phyloP scores from a whole-genome alignment of 1,284 basidiomycete species.

The Naganishia albida region DNA sequence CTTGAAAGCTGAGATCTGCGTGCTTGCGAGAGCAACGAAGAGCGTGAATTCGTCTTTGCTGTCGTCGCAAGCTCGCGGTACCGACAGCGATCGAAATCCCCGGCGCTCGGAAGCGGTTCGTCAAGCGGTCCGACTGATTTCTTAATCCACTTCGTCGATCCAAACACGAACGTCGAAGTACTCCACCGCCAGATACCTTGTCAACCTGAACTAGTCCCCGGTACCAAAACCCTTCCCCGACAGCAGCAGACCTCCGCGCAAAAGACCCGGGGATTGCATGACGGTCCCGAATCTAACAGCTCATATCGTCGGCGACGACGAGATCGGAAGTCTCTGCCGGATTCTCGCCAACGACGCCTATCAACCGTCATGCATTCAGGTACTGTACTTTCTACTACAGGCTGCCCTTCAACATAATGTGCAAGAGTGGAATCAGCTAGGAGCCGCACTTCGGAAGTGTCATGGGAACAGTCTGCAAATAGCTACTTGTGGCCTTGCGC shows the following conservation, averaged over 20 bases:
- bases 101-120: no score
- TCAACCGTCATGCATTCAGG: constrained; percentile 9
- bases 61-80: not conserved
- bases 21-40: no score
- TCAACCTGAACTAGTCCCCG: no score
- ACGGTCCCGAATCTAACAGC: not conserved
- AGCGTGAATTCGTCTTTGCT: no score
- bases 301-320: not conserved
- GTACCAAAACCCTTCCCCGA: no score
- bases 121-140: no score
- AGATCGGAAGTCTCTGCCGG: not conserved
- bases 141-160: no score
- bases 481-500: constrained; percentile 1
- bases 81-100: not conserved
- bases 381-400: constrained; percentile 25
- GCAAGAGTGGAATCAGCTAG: not conserved
- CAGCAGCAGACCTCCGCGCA: no score
- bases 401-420: constrained; percentile 11
- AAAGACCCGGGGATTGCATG: not conserved
- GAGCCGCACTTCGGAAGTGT: not conserved
- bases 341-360: constrained; percentile 4
- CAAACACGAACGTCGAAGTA: no score
- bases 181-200: no score
- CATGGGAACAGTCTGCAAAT: constrained; percentile 4
- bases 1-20: no score